These are phyloP conservation scores for Colletotrichum falcatum DNA, from an alignment of 2,329 filamentous ascomycete species.

Conservation along the genomic window DNA sequence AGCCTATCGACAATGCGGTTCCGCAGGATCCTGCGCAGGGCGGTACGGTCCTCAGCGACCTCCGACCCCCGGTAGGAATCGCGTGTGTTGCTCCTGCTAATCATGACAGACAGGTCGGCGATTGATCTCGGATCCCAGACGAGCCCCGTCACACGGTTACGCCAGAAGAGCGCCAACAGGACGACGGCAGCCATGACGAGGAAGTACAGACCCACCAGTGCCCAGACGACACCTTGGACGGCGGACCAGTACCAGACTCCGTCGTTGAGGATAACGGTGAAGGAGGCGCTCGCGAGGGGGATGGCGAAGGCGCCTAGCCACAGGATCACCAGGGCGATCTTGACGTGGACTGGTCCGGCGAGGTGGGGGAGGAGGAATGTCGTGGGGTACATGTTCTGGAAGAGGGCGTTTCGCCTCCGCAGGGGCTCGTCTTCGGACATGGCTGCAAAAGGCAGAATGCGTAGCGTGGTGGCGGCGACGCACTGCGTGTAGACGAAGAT, in stretches of 20 bases:
- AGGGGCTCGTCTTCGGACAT: conserved; percentile 75
- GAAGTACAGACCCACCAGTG: conserved; percentile 78
- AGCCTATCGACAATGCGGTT: conserved; percentile 75
- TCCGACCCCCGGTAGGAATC: conserved; percentile 79
- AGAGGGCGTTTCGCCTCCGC: conserved; percentile 73
- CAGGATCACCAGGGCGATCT: conserved; percentile 73
- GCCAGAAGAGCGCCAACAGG: conserved; percentile 74
- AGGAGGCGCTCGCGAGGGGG: conserved; percentile 83
- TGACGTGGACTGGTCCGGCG: conserved; percentile 74
- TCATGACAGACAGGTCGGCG: conserved; percentile 82
- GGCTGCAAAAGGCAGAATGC: conserved; percentile 81
- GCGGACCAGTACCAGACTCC: conserved; percentile 82
- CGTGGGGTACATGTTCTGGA: conserved; percentile 75
- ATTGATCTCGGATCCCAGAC: conserved; percentile 88
- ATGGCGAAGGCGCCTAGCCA: conserved; percentile 86
- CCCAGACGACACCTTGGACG: conserved; percentile 83
- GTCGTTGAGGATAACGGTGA: conserved; percentile 71
- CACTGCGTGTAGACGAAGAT: conserved; percentile 83
- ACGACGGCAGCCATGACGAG: conserved; percentile 70
- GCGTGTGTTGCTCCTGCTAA: conserved; percentile 84
- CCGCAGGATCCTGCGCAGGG: conserved; percentile 65
- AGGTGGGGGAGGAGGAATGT: conserved; percentile 73
- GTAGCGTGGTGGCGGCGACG: conserved; percentile 78
- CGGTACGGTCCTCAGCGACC: conserved; percentile 62
- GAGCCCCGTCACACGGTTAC: conserved; percentile 76